A percentile compares a stretch with the other conserved stretches of the same genome.
phyloP scores from a whole-genome alignment of 768 basidiomycete genomes.

The Kwoniella mangroviensis region DNA sequence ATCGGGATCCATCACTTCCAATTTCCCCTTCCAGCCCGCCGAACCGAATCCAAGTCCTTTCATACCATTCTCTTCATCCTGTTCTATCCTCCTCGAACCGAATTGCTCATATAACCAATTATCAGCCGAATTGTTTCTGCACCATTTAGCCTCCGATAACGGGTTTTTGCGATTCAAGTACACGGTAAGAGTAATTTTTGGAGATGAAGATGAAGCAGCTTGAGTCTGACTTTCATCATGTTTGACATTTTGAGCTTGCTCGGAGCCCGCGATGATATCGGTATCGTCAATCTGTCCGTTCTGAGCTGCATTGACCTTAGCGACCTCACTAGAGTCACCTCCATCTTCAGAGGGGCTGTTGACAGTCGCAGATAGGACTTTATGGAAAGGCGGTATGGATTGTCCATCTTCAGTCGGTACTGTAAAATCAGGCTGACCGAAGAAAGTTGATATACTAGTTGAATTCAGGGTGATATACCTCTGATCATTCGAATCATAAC shows the following conservation, averaged over 20 bases:
- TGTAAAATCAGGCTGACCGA: conserved; percentile 1
- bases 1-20: conserved; percentile 90
- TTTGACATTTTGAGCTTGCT: neutral
- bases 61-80: conserved; percentile 26
- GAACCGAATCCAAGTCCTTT: conserved; percentile 20
- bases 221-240: conserved; percentile 23
- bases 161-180: conserved; percentile 87
- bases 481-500: conserved; percentile 52
- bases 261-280: neutral
- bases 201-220: conserved; percentile 16
- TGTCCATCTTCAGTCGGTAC: conserved; percentile 38
- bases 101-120: conserved; percentile 69
- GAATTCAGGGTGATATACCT: conserved; percentile 49
- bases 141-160: conserved; percentile 95
- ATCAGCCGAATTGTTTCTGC: conserved; percentile 89
- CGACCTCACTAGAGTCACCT: neutral
- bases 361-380: neutral
- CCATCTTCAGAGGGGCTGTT: neutral
- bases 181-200: conserved; percentile 29
- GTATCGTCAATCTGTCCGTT: neutral
- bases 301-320: neutral
- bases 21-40: conserved; percentile 83
- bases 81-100: conserved; percentile 20
- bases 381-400: conserved; percentile 69
- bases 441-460: conserved; percentile 31